These are phyloP conservation scores for Aspergillus nomiae DNA, from an alignment of 2,329 filamentous ascomycete genomes.

Conservation along the genomic window DNA sequence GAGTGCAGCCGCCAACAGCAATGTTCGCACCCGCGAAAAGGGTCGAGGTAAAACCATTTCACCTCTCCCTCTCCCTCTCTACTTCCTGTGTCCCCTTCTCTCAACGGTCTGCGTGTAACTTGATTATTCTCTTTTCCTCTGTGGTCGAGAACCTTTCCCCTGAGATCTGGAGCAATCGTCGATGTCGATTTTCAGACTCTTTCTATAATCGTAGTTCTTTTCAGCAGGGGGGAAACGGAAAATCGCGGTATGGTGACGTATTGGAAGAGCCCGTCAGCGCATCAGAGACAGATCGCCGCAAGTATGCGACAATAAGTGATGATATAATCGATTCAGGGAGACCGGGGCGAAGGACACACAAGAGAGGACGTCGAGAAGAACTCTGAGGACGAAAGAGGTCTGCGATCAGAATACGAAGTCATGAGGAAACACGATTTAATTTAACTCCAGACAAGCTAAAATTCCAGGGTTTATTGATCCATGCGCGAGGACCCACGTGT, in stretches of 20 bases:
- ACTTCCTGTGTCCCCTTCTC: not conserved
- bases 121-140: not conserved
- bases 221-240: not conserved
- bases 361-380: not conserved
- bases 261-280: not conserved
- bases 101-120: not conserved
- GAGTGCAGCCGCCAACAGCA: conserved; percentile 21
- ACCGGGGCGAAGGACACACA: not conserved
- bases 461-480: not conserved
- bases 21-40: conserved; percentile 18
- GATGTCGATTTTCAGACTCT: not conserved
- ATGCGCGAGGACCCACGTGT: not conserved
- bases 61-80: not conserved
- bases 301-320: not conserved
- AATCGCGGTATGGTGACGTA: not conserved
- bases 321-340: not conserved
- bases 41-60: conserved; percentile 20
- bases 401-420: not conserved
- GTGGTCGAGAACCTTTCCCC: not conserved
- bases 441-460: not conserved
- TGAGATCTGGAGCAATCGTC: not conserved
- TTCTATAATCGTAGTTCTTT: not conserved
- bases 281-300: not conserved
- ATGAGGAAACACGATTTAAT: not conserved
- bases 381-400: not conserved